Percentiles rank a stretch among this genome's conserved stretches.
Evolutionary conservation across 2,329 filamentous ascomycete genomes (phyloP).

Genomic region (Fusarium sp.): DNA sequence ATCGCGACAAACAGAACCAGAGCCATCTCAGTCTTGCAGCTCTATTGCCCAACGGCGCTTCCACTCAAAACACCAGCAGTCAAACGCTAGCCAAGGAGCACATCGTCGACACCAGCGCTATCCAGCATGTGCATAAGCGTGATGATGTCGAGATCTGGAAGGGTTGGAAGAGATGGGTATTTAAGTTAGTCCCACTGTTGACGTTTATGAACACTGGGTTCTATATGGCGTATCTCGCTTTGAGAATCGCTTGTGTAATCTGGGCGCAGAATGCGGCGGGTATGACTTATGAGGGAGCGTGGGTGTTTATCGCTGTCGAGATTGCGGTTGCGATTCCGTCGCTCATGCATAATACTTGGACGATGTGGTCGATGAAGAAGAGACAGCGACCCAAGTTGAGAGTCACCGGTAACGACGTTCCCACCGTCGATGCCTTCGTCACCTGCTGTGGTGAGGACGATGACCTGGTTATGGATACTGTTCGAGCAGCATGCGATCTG

Average conservation of each 20-base stretch:
- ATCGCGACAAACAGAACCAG: conserved; percentile 51
- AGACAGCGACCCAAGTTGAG: conserved; percentile 64
- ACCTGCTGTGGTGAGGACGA: conserved; percentile 69
- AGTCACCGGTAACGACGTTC: conserved; percentile 59
- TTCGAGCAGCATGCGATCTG: conserved; percentile 63
- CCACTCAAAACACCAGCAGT: conserved; percentile 38
- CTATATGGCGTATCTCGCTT: conserved; percentile 61
- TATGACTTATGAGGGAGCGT: conserved; percentile 61
- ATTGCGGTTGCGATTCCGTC: conserved; percentile 64
- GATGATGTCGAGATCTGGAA: conserved; percentile 58
- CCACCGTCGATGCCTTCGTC: conserved; percentile 67
- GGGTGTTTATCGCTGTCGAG: conserved; percentile 68
- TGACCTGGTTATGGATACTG: conserved; percentile 67
- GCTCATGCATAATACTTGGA: conserved; percentile 68
- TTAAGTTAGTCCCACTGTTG: conserved; percentile 52
- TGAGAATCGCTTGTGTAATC: conserved; percentile 65
- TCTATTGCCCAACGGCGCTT: conserved; percentile 49
- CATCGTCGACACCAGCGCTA: conserved; percentile 46
- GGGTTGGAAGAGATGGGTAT: conserved; percentile 57
- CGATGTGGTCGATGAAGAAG: conserved; percentile 67
- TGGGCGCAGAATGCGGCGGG: conserved; percentile 57
- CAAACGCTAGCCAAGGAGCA: conserved; percentile 48
- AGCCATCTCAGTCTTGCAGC: conserved; percentile 57
- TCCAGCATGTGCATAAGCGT: conserved; percentile 56
- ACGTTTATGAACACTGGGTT: conserved; percentile 55